A percentile compares a stretch with the other conserved stretches of the same genome.
Conservation (phyloP, 129 eudicot species). For the Rutidosis leptorrhynchoides region DNA sequence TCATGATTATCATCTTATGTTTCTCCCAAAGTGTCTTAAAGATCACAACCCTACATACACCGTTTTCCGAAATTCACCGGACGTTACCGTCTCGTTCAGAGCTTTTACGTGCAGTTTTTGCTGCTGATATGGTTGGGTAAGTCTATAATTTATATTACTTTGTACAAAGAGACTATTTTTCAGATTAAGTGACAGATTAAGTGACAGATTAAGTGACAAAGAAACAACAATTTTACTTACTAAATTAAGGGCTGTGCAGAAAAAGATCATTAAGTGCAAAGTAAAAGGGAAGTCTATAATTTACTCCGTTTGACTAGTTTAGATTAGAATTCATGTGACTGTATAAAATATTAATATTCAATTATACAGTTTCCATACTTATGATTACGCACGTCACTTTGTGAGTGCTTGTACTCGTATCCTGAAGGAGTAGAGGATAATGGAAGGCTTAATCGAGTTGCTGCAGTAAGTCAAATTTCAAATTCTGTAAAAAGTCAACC, state of each 20-base stretch:
- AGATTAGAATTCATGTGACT: neutral
- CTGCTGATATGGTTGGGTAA: conserved; percentile 5
- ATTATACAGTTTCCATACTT: conserved; percentile 75
- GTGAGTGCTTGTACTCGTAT: conserved; percentile 97
- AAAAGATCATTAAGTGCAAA: too few species aligned
- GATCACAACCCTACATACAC: conserved; percentile 9
- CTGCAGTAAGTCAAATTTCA: conserved; percentile 62
- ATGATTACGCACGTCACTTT: conserved; percentile 96
- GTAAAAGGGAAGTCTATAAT: too few species aligned
- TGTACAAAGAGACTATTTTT: too few species aligned
- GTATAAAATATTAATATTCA: too few species aligned
- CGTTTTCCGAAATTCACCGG: conserved; percentile 13
- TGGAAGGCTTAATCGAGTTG: conserved; percentile 88
- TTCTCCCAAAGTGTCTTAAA: conserved; percentile 8
- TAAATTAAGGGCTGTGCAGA: too few species aligned
- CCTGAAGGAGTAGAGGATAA: conserved; percentile 99
- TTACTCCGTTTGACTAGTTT: neutral
- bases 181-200: too few species aligned
- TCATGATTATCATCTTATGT: conserved; percentile 16
- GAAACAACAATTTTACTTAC: too few species aligned
- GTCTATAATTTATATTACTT: too few species aligned
- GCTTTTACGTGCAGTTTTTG: conserved; percentile 3
- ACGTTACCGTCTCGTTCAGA: conserved; percentile 12
- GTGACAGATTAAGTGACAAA: too few species aligned
- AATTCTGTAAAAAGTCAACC: conserved; percentile 7